phyloP scores from a whole-genome alignment of 176 grass and related monocot genomes.

The Zoysia pacifica region DNA sequence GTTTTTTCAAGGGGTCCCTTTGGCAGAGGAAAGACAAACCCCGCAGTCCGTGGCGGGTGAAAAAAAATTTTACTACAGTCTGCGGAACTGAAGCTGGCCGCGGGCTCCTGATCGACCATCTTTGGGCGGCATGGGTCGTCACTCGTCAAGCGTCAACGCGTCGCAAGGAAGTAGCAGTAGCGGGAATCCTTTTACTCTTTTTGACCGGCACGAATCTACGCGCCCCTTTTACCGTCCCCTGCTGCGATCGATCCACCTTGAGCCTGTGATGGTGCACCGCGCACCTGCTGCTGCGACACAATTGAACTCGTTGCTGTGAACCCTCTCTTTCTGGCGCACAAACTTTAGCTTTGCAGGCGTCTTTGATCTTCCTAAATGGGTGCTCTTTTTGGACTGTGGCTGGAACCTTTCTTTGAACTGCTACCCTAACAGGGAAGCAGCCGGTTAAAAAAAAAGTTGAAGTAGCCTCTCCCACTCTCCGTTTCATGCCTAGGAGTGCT shows the following conservation, averaged over 20 bases:
- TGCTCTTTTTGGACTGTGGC: constrained; percentile 41
- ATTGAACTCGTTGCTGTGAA: constrained; percentile 26
- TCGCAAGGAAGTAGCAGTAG: not conserved
- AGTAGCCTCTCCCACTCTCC: not conserved
- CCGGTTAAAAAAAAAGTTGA: no score
- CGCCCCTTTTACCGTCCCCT: not conserved
- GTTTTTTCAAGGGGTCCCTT: no score
- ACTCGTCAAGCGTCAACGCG: not conserved
- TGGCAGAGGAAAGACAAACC: no score
- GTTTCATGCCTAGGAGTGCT: not conserved
- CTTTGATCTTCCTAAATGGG: constrained; percentile 11
- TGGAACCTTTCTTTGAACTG: constrained; percentile 33
- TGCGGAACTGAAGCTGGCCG: not conserved
- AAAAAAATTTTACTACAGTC: no score
- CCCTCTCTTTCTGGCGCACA: not conserved
- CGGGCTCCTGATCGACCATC: constrained; percentile 2
- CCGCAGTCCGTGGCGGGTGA: no score
- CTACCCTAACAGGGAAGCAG: constrained; percentile 24
- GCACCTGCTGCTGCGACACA: not conserved
- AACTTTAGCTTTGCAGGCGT: constrained; percentile 39
- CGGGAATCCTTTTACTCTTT: constrained; percentile 38
- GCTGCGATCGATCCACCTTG: constrained; percentile 33
- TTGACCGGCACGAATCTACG: constrained; percentile 51
- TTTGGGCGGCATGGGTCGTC: constrained; percentile 44
- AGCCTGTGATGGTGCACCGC: not conserved